Percentiles rank a stretch among this genome's conserved stretches.
These are phyloP conservation scores for Geosmithia flava DNA, from an alignment of 2,329 filamentous ascomycete species.

Conservation along the genomic window DNA sequence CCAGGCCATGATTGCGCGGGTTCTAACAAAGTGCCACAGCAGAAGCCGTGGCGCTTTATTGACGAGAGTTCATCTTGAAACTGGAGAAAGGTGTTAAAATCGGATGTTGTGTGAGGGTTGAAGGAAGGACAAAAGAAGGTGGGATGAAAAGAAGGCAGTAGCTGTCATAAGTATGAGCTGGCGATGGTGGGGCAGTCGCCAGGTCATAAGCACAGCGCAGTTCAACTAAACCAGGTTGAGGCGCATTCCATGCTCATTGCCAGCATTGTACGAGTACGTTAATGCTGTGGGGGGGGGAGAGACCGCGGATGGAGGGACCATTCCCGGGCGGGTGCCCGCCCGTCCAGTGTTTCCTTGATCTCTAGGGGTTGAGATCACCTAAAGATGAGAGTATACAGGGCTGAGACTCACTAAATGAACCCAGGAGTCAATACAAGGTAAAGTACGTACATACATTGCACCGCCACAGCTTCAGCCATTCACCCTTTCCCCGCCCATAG, in stretches of 20 bases:
- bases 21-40: conserved; percentile 33
- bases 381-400: no score
- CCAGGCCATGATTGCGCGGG: conserved; percentile 36
- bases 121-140: background rate
- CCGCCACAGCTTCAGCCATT: no score
- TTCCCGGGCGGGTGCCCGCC: no score
- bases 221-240: no score
- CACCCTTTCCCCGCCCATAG: no score
- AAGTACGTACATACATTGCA: no score
- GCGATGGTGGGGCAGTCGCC: background rate
- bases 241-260: no score
- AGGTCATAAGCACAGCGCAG: background rate
- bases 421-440: background rate
- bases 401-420: background rate
- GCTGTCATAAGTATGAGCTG: background rate
- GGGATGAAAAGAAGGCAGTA: background rate
- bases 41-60: conserved; percentile 38
- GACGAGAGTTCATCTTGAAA: conserved; percentile 29
- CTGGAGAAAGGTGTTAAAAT: background rate
- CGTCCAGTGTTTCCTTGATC: no score
- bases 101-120: conserved; percentile 3
- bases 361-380: no score
- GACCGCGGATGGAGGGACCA: no score
- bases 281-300: no score
- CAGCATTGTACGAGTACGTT: no score